phyloP scores from a whole-genome alignment of 768 basidiomycete genomes.

The Podaxis sp. region DNA sequence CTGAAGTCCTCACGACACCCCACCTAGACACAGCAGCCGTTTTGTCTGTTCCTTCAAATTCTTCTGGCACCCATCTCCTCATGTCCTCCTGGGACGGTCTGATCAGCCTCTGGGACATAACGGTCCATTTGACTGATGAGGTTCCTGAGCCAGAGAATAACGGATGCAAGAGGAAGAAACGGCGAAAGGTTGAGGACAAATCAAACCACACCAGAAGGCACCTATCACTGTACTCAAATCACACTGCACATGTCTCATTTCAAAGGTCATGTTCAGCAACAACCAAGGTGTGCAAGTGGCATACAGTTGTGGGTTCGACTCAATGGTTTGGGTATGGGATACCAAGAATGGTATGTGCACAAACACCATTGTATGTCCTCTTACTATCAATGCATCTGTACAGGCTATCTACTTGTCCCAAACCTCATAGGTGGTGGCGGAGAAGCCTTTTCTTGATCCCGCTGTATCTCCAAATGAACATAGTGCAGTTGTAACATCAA shows the following conservation, averaged over 20 bases:
- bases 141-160: constrained; percentile 37
- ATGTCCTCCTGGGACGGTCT: constrained; percentile 87
- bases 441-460: constrained; percentile 72
- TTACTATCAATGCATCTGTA: not conserved
- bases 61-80: constrained; percentile 58
- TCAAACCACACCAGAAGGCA: constrained; percentile 51
- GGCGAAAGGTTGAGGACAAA: constrained; percentile 52
- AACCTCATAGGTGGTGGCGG: constrained; percentile 49
- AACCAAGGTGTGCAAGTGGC: constrained; percentile 32
- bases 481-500: constrained; percentile 57
- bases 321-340: constrained; percentile 87
- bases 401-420: not conserved
- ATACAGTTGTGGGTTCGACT: constrained; percentile 85
- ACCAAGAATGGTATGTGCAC: constrained; percentile 69
- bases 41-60: constrained; percentile 59
- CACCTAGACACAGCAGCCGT: constrained; percentile 82
- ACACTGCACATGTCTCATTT: constrained; percentile 72
- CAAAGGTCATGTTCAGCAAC: constrained; percentile 53
- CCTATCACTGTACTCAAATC: constrained; percentile 75
- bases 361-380: constrained; percentile 56
- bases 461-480: constrained; percentile 39
- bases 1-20: constrained; percentile 74
- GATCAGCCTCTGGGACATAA: constrained; percentile 76
- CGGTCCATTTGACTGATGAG: constrained; percentile 60
- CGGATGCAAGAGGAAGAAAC: constrained; percentile 49